A percentile compares a stretch with the other conserved stretches of the same genome.
Conservation (phyloP, 257 asterid genomes). For the Jasminum sambac region DNA sequence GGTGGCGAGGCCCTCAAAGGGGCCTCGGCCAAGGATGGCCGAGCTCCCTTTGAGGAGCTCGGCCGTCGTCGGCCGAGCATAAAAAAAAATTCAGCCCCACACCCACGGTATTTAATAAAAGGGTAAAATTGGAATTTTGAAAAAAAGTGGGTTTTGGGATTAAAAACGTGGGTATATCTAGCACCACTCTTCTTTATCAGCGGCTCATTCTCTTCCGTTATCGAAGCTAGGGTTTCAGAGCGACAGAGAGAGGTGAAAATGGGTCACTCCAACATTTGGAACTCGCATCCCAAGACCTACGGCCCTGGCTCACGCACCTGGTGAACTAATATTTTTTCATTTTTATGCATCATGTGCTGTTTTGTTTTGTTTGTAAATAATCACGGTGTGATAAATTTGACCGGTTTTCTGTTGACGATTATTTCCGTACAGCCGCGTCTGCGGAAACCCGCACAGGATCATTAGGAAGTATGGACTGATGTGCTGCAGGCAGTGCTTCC, state of each 20-base stretch:
- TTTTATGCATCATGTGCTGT: no score
- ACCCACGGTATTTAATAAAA: no score
- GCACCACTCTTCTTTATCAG: neutral
- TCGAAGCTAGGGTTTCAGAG: conserved; percentile 11
- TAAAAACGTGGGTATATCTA: no score
- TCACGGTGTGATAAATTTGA: neutral
- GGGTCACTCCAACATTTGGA: conserved; percentile 57
- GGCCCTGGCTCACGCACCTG: conserved; percentile 57
- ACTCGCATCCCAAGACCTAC: conserved; percentile 51
- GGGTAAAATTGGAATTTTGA: no score
- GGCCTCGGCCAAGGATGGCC: no score
- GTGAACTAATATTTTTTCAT: conserved; percentile 12
- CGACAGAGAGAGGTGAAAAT: conserved; percentile 26
- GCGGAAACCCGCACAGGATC: conserved; percentile 42
- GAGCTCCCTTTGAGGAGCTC: no score
- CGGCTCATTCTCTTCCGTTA: neutral
- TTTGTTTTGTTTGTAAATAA: neutral
- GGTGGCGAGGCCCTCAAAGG: no score
- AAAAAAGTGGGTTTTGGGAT: no score
- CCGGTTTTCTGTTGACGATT: neutral
- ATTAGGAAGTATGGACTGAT: conserved; percentile 41
- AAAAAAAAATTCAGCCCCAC: no score
- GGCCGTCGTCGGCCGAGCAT: no score
- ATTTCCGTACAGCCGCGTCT: conserved; percentile 32
- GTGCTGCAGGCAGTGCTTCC: conserved; percentile 56